Conservation (phyloP, 371 early-diverging fungal genomes). For the Choanephora cucurbitarum region DNA sequence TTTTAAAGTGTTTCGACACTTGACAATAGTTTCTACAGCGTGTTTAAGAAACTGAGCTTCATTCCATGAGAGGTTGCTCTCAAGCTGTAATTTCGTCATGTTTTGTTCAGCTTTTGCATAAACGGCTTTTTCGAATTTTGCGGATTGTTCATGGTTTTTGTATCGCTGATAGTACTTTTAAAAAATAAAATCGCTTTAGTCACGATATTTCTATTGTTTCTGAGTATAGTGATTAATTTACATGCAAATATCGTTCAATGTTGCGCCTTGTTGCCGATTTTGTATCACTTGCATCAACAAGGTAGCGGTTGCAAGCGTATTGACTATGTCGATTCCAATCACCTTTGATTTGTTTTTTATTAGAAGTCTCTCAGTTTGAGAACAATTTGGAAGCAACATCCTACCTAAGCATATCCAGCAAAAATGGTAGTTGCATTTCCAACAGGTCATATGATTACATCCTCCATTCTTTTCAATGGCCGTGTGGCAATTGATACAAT, state of each 20-base stretch:
- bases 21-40: constrained; percentile 87
- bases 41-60: constrained; percentile 95
- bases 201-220: too few species aligned
- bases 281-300: constrained; percentile 60
- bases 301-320: constrained; percentile 78
- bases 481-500: constrained; percentile 89
- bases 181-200: not conserved
- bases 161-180: constrained; percentile 91
- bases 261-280: constrained; percentile 79
- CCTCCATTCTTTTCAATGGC: constrained; percentile 98
- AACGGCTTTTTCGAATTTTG: constrained; percentile 84
- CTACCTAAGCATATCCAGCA: constrained; percentile 82
- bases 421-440: constrained; percentile 83
- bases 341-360: too few species aligned
- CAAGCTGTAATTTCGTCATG: constrained; percentile 93
- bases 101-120: constrained; percentile 85
- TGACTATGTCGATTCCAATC: not conserved
- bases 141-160: constrained; percentile 95
- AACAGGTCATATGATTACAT: constrained; percentile 93
- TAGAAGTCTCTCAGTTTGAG: too few species aligned
- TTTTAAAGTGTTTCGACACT: constrained; percentile 87
- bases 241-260: constrained; percentile 93
- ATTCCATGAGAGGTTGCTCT: constrained; percentile 92
- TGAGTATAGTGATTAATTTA: too few species aligned
- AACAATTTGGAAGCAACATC: constrained; percentile 34